Evolutionary conservation across 768 basidiomycete genomes (phyloP).

Genomic region (Pleurotus citrinopileatus): DNA sequence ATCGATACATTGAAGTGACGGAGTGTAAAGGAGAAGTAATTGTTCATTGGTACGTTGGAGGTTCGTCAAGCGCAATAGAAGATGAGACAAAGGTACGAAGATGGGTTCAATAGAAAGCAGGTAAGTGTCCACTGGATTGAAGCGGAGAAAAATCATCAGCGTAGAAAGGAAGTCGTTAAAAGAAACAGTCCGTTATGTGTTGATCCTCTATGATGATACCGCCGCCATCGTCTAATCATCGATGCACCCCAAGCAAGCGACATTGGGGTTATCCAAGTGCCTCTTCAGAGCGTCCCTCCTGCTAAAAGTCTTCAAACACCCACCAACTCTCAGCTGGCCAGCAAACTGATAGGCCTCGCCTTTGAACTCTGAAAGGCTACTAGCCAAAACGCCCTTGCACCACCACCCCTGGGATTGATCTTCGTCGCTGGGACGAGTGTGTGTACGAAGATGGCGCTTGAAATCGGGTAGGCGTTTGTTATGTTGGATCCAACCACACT

Average conservation of each 20-base stretch:
- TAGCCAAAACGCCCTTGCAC: slow-evolving; percentile 35
- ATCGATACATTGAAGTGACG: background rate
- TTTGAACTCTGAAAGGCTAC: slow-evolving; percentile 15
- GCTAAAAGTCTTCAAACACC: slow-evolving; percentile 40
- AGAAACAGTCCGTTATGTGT: too few relatives aligned
- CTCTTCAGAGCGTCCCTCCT: slow-evolving; percentile 43
- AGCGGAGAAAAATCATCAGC: too few relatives aligned
- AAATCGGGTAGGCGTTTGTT: slow-evolving; percentile 57
- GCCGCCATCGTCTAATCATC: slow-evolving; percentile 2
- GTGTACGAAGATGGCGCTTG: slow-evolving; percentile 56
- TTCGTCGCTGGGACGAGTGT: slow-evolving; percentile 43
- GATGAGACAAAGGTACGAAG: background rate
- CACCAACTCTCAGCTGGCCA: slow-evolving; percentile 34
- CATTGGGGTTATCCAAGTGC: slow-evolving; percentile 35
- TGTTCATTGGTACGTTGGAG: background rate
- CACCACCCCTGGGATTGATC: slow-evolving; percentile 30
- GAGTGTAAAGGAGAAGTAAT: background rate
- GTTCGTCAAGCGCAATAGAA: background rate
- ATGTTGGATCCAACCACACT: slow-evolving; percentile 43
- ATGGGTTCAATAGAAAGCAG: background rate
- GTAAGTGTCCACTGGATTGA: too few relatives aligned
- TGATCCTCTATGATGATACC: too few relatives aligned
- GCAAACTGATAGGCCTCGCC: slow-evolving; percentile 24
- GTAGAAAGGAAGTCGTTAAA: too few relatives aligned
- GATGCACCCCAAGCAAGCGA: slow-evolving; percentile 23